A percentile compares a stretch with the other conserved stretches of the same genome.
These are phyloP conservation scores for Akanthomyces lecanii DNA, from an alignment of 2,329 filamentous ascomycete species.

Conservation along the genomic window DNA sequence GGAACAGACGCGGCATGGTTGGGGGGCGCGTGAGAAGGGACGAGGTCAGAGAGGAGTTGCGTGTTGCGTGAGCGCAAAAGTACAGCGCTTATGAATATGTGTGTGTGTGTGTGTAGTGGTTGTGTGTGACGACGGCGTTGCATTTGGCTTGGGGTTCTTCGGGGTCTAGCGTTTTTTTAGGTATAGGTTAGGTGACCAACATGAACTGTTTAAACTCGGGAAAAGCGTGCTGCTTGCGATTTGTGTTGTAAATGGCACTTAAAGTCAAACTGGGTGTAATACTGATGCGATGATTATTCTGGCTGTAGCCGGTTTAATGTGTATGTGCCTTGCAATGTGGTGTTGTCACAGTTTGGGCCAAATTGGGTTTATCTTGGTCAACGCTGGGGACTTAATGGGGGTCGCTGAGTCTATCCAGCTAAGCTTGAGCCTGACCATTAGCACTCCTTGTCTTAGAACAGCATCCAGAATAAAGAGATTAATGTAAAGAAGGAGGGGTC, in stretches of 20 bases:
- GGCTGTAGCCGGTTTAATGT: no score
- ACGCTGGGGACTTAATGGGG: no score
- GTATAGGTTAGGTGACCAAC: slow-evolving; percentile 5
- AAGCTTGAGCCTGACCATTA: no score
- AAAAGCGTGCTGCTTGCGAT: background rate
- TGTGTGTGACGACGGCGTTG: background rate
- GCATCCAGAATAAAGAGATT: no score
- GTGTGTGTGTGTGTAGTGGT: background rate
- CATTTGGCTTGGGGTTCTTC: background rate
- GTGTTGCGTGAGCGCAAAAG: slow-evolving; percentile 29
- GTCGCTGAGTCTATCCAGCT: no score
- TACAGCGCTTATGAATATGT: no score
- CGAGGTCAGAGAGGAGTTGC: slow-evolving; percentile 37
- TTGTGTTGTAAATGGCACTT: background rate
- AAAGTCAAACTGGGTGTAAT: background rate
- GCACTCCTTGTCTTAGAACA: no score
- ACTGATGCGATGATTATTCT: no score
- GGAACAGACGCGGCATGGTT: slow-evolving; percentile 86
- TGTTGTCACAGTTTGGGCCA: no score
- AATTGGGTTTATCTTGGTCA: no score
- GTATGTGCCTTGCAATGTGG: no score
- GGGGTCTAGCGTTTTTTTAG: slow-evolving; percentile 2
- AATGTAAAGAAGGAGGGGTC: no score
- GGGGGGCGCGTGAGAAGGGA: slow-evolving; percentile 56
- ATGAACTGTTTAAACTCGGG: background rate